Base-by-base conservation (phyloP, 805 yeast species). In the Diddensiella caesifluorescens region DNA sequence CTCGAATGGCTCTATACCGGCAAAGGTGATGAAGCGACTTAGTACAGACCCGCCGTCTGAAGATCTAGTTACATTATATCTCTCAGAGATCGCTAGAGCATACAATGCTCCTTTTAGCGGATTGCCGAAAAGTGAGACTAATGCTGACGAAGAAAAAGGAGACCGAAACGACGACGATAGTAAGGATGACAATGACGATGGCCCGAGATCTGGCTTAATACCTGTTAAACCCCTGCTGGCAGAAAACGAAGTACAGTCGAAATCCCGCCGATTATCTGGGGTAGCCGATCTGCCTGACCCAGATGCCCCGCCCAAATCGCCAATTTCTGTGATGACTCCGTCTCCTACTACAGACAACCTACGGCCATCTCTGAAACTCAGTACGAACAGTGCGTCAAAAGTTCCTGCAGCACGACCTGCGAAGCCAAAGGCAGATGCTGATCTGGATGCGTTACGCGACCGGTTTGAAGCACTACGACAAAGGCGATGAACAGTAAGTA, bases 1-100 rank as follows among this genome's bases (percentile, higher is more conserved):
- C 53, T 63, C 64, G 4, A 65, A 61, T 7, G 62, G 59, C 2
- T 65, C 69, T 5, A 82, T 87, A 2, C 89, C 94, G 0, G 77
- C 72, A n/a, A 82, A 80, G 55, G 74, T 87, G 4, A 52, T 73
- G 12, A 70, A 70, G 33, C 65, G 88, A 47, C 79, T 92, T 44
- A 67, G 73, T 13, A 74, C 80, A 3, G 76, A 73, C 40, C 78
- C 92, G 4, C 95, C 95, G 1, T 60, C 71, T 3, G 71, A 68
- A 32, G 77, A 71, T 19, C 67, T 87, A 42, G 92, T 87, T 1
- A 69, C 71, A 12, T 61, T 83, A 45, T 88, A 88, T 54, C 65
- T 88, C 47, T 67, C 73, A 41, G 96, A 87, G 55, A 87, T 87
- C 47, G 95, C 95, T 1, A 69, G 69, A 39, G 83, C 95, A 0